Evolutionary conservation across 163 green algal genomes (phyloP).

Genomic region (Chloromonas sp.): DNA sequence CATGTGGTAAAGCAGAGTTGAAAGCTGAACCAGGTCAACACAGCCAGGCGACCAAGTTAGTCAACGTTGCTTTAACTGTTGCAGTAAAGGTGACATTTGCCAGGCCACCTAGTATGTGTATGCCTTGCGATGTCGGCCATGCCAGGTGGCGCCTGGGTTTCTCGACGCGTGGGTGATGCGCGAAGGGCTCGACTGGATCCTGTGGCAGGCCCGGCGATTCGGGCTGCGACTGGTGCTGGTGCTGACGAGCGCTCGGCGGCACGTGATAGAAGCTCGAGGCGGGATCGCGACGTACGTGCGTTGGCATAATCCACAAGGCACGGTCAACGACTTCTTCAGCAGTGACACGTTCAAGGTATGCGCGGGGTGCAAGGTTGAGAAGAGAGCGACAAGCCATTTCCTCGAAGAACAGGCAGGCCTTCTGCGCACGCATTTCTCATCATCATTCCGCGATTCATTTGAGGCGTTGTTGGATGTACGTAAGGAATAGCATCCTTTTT

Average conservation of each 20-base stretch:
- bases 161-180: slow-evolving; percentile 17
- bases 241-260: slow-evolving; percentile 16
- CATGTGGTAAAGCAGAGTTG: too few species aligned
- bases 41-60: too few species aligned
- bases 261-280: background rate
- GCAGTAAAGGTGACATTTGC: background rate
- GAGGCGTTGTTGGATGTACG: too few species aligned
- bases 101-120: background rate
- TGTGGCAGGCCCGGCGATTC: slow-evolving; percentile 21
- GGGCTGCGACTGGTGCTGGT: slow-evolving; percentile 27
- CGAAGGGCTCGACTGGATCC: slow-evolving; percentile 26
- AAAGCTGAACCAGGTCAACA: too few species aligned
- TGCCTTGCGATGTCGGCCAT: background rate
- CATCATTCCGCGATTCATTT: too few species aligned
- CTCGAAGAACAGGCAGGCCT: too few species aligned
- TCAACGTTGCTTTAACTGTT: background rate
- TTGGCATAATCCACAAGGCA: slow-evolving; percentile 15
- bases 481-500: too few species aligned
- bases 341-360: slow-evolving; percentile 39
- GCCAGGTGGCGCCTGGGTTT: slow-evolving; percentile 8
- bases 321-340: slow-evolving; percentile 20
- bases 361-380: background rate
- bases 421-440: too few species aligned
- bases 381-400: too few species aligned
- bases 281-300: slow-evolving; percentile 28